Conservation (phyloP, 1,139 yeast genomes). For the Williopsis jadinii region DNA sequence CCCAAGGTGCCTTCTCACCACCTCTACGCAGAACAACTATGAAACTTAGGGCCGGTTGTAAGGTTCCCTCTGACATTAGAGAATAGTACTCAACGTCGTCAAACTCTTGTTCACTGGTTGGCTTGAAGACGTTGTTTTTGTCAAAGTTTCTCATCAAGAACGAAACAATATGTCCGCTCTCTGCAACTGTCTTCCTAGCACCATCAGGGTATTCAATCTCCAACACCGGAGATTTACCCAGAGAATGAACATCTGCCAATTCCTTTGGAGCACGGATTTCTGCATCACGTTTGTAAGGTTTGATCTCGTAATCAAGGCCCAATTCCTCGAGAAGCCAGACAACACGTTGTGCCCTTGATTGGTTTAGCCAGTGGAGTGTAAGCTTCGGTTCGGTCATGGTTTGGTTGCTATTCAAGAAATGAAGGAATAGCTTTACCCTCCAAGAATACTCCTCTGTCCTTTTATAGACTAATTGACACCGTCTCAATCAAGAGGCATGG, state of each 20-base stretch:
- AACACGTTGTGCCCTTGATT: slow-evolving; percentile 48
- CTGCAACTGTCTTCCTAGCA: slow-evolving; percentile 29
- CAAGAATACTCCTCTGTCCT: too few species aligned
- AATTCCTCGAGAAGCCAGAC: slow-evolving; percentile 52
- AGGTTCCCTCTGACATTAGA: slow-evolving; percentile 51
- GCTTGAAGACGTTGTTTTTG: slow-evolving; percentile 28
- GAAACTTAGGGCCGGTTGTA: slow-evolving; percentile 41
- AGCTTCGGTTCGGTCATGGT: slow-evolving; percentile 1
- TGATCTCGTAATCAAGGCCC: slow-evolving; percentile 43
- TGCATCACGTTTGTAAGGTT: slow-evolving; percentile 37
- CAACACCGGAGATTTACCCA: slow-evolving; percentile 50
- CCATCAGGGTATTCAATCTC: slow-evolving; percentile 36
- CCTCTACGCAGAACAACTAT: slow-evolving; percentile 35
- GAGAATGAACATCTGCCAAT: slow-evolving; percentile 43
- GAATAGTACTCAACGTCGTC: slow-evolving; percentile 39
- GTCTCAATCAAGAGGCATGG: too few species aligned
- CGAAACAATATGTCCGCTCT: slow-evolving; percentile 41
- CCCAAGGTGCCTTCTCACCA: slow-evolving; percentile 37
- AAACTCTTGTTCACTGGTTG: slow-evolving; percentile 26
- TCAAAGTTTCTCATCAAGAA: slow-evolving; percentile 39
- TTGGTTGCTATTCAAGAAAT: too few species aligned
- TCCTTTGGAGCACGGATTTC: slow-evolving; percentile 32
- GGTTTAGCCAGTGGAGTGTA: slow-evolving; percentile 31
- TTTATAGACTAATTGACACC: too few species aligned
- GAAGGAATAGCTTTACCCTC: too few species aligned